phyloP scores from a whole-genome alignment of 495 filamentous ascomycete genomes.

The Penicillium simplicissimum region DNA sequence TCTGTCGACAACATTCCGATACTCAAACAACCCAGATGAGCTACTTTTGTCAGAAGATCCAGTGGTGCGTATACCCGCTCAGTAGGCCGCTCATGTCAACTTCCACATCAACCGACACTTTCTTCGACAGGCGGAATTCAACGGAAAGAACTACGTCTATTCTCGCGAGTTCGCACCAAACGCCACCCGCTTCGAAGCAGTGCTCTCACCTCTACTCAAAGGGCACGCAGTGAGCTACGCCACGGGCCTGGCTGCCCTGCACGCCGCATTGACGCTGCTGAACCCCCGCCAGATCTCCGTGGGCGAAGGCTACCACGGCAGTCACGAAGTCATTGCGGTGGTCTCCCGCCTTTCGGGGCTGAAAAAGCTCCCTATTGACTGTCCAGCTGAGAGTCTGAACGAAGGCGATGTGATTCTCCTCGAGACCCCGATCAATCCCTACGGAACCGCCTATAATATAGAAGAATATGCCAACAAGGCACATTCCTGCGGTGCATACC shows the following conservation, averaged over 20 bases:
- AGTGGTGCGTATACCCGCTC: slow-evolving; percentile 20
- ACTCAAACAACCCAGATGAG: slow-evolving; percentile 61
- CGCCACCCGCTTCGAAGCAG: slow-evolving; percentile 73
- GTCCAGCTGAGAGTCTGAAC: slow-evolving; percentile 50
- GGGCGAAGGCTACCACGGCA: slow-evolving; percentile 81
- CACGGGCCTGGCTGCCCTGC: slow-evolving; percentile 78
- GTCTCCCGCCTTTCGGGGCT: slow-evolving; percentile 67
- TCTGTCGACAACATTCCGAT: slow-evolving; percentile 81
- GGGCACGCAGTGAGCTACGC: slow-evolving; percentile 69
- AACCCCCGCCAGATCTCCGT: slow-evolving; percentile 76
- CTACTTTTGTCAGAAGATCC: slow-evolving; percentile 46
- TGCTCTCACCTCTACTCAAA: slow-evolving; percentile 66
- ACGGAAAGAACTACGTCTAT: slow-evolving; percentile 58
- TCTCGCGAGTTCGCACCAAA: slow-evolving; percentile 72
- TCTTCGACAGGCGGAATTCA: slow-evolving; percentile 25
- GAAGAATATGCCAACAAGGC: slow-evolving; percentile 63
- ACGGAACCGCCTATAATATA: slow-evolving; percentile 71
- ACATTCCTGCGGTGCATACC: slow-evolving; percentile 61
- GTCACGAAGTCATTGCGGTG: slow-evolving; percentile 72
- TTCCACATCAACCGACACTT: background rate
- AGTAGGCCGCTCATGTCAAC: background rate
- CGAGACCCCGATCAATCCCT: slow-evolving; percentile 85
- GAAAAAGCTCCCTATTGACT: slow-evolving; percentile 60
- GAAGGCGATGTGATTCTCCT: slow-evolving; percentile 80
- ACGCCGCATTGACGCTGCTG: slow-evolving; percentile 70